These are phyloP conservation scores for Tremella yokohamensis DNA, from an alignment of 768 basidiomycete species.

Conservation along the genomic window DNA sequence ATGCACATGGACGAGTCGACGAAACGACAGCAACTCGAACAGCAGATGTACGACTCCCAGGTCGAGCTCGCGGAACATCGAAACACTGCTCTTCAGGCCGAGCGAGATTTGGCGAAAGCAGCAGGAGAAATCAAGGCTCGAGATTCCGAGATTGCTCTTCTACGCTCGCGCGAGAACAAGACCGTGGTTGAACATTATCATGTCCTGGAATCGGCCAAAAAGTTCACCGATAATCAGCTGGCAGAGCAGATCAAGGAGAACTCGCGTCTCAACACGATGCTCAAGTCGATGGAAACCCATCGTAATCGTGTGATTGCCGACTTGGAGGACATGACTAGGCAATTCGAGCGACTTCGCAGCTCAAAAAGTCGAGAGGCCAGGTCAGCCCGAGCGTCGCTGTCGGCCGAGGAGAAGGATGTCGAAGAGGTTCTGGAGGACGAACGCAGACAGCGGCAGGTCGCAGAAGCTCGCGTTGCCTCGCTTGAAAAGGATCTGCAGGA, in stretches of 20 bases:
- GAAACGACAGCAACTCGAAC: slow-evolving; percentile 73
- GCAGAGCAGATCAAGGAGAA: slow-evolving; percentile 74
- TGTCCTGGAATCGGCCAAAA: slow-evolving; percentile 92
- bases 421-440: slow-evolving; percentile 66
- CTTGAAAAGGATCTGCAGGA: slow-evolving; percentile 55
- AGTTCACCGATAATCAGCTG: slow-evolving; percentile 85
- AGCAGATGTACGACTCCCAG: slow-evolving; percentile 56
- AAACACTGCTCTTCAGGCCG: slow-evolving; percentile 68
- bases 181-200: slow-evolving; percentile 98
- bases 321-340: slow-evolving; percentile 73
- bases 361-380: slow-evolving; percentile 33
- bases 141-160: slow-evolving; percentile 80
- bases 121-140: slow-evolving; percentile 73
- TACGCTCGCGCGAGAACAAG: slow-evolving; percentile 79
- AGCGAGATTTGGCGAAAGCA: slow-evolving; percentile 75
- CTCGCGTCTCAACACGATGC: slow-evolving; percentile 67
- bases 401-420: slow-evolving; percentile 63
- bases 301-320: slow-evolving; percentile 70
- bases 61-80: slow-evolving; percentile 63
- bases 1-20: slow-evolving; percentile 71
- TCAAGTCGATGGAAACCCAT: slow-evolving; percentile 81
- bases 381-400: slow-evolving; percentile 24
- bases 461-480: slow-evolving; percentile 49
- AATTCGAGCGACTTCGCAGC: slow-evolving; percentile 58
- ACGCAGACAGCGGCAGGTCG: slow-evolving; percentile 62